Percentiles rank a stretch among this genome's conserved stretches.
These are phyloP conservation scores for Spergularia bocconei DNA, from an alignment of 148 eudicot species.

Conservation along the genomic window DNA sequence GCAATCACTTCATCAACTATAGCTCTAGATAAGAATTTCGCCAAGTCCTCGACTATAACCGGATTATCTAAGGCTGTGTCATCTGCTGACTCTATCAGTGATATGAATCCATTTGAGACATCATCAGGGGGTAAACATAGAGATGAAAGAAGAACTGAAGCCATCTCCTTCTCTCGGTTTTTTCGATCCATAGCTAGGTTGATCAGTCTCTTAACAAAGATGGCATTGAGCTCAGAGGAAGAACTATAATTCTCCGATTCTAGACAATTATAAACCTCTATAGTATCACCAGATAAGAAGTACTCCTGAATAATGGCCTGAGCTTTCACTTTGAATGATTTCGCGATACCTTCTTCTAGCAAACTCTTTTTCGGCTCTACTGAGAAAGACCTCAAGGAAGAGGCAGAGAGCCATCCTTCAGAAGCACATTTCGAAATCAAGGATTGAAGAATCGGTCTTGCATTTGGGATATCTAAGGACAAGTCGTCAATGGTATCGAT, in stretches of 20 bases:
- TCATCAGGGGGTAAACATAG: slow-evolving; percentile 46
- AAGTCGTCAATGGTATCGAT: slow-evolving; percentile 52
- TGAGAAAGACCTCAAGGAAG: slow-evolving; percentile 40
- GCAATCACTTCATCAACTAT: slow-evolving; percentile 55
- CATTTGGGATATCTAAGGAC: slow-evolving; percentile 57
- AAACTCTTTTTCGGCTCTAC: slow-evolving; percentile 17
- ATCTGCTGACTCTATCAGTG: slow-evolving; percentile 52
- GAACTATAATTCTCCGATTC: slow-evolving; percentile 34
- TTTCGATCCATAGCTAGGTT: slow-evolving; percentile 60
- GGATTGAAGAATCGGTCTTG: slow-evolving; percentile 35
- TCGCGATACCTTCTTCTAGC: slow-evolving; percentile 32
- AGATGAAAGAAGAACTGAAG: slow-evolving; percentile 55
- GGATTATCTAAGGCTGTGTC: slow-evolving; percentile 60
- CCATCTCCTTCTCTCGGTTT: slow-evolving; percentile 65
- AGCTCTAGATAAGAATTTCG: slow-evolving; percentile 53
- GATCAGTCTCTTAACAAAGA: slow-evolving; percentile 50
- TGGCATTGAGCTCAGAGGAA: slow-evolving; percentile 41
- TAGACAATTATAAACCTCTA: slow-evolving; percentile 43
- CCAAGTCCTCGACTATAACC: slow-evolving; percentile 48
- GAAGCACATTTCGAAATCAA: slow-evolving; percentile 53
- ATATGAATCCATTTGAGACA: slow-evolving; percentile 44
- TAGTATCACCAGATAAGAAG: slow-evolving; percentile 46
- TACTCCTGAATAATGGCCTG: slow-evolving; percentile 49
- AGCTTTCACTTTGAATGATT: slow-evolving; percentile 44
- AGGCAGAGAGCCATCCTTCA: slow-evolving; percentile 53